phyloP scores from a whole-genome alignment of 2,329 filamentous ascomycete genomes.

The Phialocephala subalpina region DNA sequence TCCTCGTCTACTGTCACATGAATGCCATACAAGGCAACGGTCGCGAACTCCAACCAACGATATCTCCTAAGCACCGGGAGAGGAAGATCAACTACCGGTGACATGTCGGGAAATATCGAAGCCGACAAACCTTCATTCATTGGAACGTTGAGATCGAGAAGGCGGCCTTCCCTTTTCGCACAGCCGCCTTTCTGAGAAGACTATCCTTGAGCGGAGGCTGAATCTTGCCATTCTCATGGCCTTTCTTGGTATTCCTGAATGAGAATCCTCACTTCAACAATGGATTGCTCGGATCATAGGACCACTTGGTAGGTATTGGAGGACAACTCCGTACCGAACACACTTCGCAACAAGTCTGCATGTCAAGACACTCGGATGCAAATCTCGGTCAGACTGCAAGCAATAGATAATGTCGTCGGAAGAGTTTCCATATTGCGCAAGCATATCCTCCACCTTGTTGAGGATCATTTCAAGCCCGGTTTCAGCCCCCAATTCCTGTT shows the following conservation, averaged over 20 bases:
- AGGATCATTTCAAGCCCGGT: slow-evolving; percentile 1
- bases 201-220: not conserved
- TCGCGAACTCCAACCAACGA: too few relatives aligned
- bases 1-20: too few relatives aligned
- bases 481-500: slow-evolving; percentile 4
- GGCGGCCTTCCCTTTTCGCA: not conserved
- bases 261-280: not conserved
- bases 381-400: not conserved
- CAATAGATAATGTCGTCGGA: not conserved
- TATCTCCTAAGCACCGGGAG: too few relatives aligned
- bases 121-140: not conserved
- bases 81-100: not conserved
- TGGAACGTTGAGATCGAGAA: not conserved
- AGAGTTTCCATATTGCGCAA: slow-evolving; percentile 1
- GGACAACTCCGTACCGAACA: not conserved
- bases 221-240: not conserved
- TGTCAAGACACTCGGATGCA: not conserved
- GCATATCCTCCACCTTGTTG: not conserved
- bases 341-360: not conserved
- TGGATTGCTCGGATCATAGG: not conserved
- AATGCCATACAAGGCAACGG: too few relatives aligned
- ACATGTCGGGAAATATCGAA: not conserved
- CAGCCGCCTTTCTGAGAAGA: not conserved
- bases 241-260: not conserved
- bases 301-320: not conserved